Evolutionary conservation across 371 early-diverging fungal genomes (phyloP), one percentile per base, ranked within the genome.

Genomic region (Rhizopus stolonifer): DNA sequence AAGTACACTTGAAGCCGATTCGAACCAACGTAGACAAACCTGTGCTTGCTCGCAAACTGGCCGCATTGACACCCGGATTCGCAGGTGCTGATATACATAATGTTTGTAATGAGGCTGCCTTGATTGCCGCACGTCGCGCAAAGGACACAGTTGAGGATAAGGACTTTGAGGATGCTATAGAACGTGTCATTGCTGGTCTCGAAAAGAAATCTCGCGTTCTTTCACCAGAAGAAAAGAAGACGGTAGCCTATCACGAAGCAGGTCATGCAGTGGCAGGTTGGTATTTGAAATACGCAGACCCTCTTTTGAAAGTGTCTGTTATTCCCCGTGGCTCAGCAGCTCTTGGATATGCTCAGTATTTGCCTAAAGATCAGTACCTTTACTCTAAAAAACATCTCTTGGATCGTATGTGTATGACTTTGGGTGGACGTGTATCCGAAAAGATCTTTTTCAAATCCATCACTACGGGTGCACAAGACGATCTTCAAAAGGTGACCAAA

Each of bases 261-360:
- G 99, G 99, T 6, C 98, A 98, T 61, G 99, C 99, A 31, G 93
- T 98, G 29, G 94, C 90, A 13, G 99, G 97, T 22, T 98, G 99
- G 99, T 96, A 85, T 72, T 68, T 98, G 57, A 81, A 91, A 55
- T 86, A 97, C 51, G 95, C 96, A 6, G 92, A 95, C 71, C 97
- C 97, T 14, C 77, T 98, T 24, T 83, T 98, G 45, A 96, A 98
- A 77, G 95, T 96, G 6, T 94, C 96, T 36, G 95, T 98, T 57
- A 98, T 98, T 56, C 98, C 99, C 29, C 89, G 99, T 47, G 96
- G 96, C 29, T 73, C 82, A 11, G 94, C 90, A 9, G 96, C 99
- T 10, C 80, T 98, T 10, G 99, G 99, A 14, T 98, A 96, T 69
- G 99, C 99, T 24, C 98, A 97, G 72, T 98, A 96, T 70, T 64